A percentile compares a stretch with the other conserved stretches of the same genome.
Conservation (phyloP, 345 rosid species). For the Acer negundo region DNA sequence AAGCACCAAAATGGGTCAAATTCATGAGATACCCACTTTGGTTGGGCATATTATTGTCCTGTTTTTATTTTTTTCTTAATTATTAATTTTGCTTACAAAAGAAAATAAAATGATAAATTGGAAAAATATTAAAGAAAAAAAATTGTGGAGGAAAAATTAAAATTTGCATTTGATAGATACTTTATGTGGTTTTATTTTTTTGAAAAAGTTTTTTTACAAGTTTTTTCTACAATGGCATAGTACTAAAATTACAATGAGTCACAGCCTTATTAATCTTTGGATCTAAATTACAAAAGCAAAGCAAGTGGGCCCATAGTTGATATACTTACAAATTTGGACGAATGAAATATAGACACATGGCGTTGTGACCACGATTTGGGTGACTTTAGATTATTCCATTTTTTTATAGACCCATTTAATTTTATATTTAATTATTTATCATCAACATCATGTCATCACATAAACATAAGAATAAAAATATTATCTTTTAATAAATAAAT, state of each 20-base stretch:
- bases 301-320: constrained; percentile 33
- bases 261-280: not conserved
- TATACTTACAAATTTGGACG: constrained; percentile 13
- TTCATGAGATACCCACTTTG: constrained; percentile 30
- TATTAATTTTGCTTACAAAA: not conserved
- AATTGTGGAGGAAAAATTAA: not conserved
- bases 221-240: not conserved
- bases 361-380: constrained; percentile 46
- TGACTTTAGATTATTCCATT: constrained; percentile 27
- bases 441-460: constrained; percentile 37
- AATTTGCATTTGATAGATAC: not conserved
- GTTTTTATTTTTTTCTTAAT: not conserved
- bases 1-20: constrained; percentile 26
- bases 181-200: constrained; percentile 11
- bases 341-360: constrained; percentile 38
- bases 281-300: constrained; percentile 19
- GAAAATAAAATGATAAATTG: not conserved
- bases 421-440: not conserved
- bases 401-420: constrained; percentile 11
- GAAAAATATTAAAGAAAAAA: not conserved
- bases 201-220: not conserved
- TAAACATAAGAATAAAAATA: constrained; percentile 6
- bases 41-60: constrained; percentile 1
- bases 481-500: not conserved
- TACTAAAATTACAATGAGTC: not conserved